Base-by-base conservation (phyloP, 129 eudicot genomes). In the Escallonia rubra region DNA sequence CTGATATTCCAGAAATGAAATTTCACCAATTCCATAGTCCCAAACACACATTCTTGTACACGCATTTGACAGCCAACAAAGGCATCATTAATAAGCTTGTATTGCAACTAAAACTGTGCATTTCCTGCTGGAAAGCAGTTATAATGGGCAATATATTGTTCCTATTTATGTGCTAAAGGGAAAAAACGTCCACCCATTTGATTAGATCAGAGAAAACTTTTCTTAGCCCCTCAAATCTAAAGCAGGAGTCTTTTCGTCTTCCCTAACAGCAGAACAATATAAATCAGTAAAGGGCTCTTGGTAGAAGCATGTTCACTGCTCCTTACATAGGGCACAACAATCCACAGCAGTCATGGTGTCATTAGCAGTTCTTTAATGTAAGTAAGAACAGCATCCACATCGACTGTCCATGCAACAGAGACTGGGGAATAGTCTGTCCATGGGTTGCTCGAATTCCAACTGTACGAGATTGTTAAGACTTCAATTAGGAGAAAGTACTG, bases 321-420 rank as follows among this genome's bases (percentile, higher is more conserved):
- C 4, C 58, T 38, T 34, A 65, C 45, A 65, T 8, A 41, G 68
- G 68, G 9, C 40, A 69, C 5, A 38, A 61, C 7, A 67, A 57
- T 23, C 60, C 67, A 74, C 23, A 16, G 13, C 43, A 57, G 16
- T 81, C 84, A 91, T 4, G 89, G 81, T 48, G 73, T 70, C 95
- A 85, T 85, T 71, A 91, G 57, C 60, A 74, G 66, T 38, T 79
- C 72, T 64, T 72, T 85, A 34, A 87, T 74, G 65, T 81, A 87
- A 43, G 47, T 59, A 15, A 72, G 76, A 59, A 85, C 96, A 78
- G 77, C 87, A 63, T 81, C 83, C 16, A 77, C 90, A n/a, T 91
- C 69, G 65, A 91, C 89, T 2, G 90, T 87, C 97, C 97, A 91
- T 4, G 96, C 97, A 65, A 91, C 90, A 16, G 88, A 85, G 50